Percentiles rank a stretch among this genome's conserved stretches.
Evolutionary conservation across 2,329 filamentous ascomycete species (phyloP).

Genomic region (Septoria linicola): DNA sequence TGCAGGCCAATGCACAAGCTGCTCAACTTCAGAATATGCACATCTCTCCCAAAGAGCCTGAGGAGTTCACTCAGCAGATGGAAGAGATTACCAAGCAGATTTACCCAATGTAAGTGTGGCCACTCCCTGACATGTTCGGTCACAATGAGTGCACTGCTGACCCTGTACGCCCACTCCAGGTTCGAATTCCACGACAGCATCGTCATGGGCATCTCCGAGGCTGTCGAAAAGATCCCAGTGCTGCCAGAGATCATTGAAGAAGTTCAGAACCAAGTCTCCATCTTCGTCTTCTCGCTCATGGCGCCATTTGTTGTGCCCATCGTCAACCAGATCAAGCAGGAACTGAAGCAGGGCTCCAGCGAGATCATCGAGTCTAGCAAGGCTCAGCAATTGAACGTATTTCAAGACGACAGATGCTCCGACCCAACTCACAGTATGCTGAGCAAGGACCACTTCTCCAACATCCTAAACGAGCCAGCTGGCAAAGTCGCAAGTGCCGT

Average conservation of each 20-base stretch:
- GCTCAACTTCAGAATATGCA: conserved; percentile 73
- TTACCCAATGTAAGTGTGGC: conserved; percentile 62
- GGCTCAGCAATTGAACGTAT: conserved; percentile 82
- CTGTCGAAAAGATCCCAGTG: conserved; percentile 81
- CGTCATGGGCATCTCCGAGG: conserved; percentile 72
- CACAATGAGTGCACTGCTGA: too few relatives aligned
- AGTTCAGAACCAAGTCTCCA: conserved; percentile 78
- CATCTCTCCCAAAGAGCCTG: conserved; percentile 75
- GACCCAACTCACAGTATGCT: conserved; percentile 95
- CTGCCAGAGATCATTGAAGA: conserved; percentile 83
- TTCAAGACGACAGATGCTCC: conserved; percentile 70
- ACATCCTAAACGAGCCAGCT: conserved; percentile 82
- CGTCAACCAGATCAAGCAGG: conserved; percentile 80
- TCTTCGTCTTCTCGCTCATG: conserved; percentile 89
- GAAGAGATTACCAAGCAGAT: conserved; percentile 72
- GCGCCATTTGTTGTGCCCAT: conserved; percentile 85
- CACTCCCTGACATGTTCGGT: too few relatives aligned
- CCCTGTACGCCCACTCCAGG: too few relatives aligned
- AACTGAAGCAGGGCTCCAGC: conserved; percentile 79
- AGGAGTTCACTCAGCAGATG: conserved; percentile 79
- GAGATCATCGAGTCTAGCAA: conserved; percentile 85
- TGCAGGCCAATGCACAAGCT: conserved; percentile 71
- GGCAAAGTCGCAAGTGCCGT: conserved; percentile 77
- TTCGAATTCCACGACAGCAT: conserved; percentile 89
- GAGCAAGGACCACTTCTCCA: conserved; percentile 92